Evolutionary conservation across 306 rosid genomes (phyloP), one percentile per base, ranked within the genome.

Genomic region (Prinsepia uniflora): DNA sequence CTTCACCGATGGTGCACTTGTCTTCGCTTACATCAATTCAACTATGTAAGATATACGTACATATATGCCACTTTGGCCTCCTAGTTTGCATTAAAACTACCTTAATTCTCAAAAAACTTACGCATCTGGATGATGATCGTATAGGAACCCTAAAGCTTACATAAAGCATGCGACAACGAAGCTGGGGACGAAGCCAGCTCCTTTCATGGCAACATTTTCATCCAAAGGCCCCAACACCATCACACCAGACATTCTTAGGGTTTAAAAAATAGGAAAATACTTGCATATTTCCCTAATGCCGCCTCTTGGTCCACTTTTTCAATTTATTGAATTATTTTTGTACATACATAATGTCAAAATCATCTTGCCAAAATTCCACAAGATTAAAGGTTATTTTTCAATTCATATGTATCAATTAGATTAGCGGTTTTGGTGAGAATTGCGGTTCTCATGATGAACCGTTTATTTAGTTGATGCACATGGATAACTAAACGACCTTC

Each of bases 131-230:
- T 30, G 3, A 30, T 30, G 36, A 30, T 24, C 30, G 30, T 30
- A 30, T 55, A 93, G 97, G 84, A 80, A 39, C 58, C 94, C 97
- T 0, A 58, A 24, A 78, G 97, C 92, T 55, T 88, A 81, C 58
- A 93, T 93, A 70, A 84, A 85, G 15, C 77, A 61, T 43, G 81
- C 91, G 80, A 81, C 72, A 49, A 93, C 97, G 5, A 22, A 70
- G 41, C 60, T 88, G 82, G 76, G 79, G 15, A 81, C 78, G 8
- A 88, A 87, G 78, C 98, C 98, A 62, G 97, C 98, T 60, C 98
- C 98, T 5, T 67, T 84, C 60, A 88, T 93, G 98, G 98, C 98
- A 53, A 90, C 96, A 17, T 90, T 93, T 76, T 93, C 98, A 74
- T 93, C 98, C 8, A 89, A 83, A 76, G 97, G 98, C 56, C 98